Evolutionary conservation across 1,284 basidiomycete genomes (phyloP).

Genomic region (Sanghuangporus sanghuang): DNA sequence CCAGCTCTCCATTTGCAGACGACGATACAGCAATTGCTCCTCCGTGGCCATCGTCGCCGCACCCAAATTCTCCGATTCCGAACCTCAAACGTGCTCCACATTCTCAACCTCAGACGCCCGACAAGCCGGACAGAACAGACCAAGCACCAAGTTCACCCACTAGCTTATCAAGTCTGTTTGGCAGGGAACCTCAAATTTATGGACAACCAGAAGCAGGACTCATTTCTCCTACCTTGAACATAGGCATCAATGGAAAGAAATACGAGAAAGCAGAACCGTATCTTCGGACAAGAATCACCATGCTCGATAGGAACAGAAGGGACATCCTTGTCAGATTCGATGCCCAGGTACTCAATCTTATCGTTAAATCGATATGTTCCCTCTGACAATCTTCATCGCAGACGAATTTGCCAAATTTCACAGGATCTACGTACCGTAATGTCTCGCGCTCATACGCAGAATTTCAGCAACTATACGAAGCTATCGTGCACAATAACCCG

Average conservation of each 20-base stretch:
- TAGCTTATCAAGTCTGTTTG: slow-evolving; percentile 53
- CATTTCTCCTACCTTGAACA: slow-evolving; percentile 63
- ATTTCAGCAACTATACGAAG: slow-evolving; percentile 88
- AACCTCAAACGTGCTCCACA: slow-evolving; percentile 33
- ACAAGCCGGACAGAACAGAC: background rate
- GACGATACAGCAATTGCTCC: slow-evolving; percentile 28
- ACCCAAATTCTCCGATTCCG: slow-evolving; percentile 35
- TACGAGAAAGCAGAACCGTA: slow-evolving; percentile 77
- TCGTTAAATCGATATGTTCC: background rate
- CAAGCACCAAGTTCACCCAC: slow-evolving; percentile 9
- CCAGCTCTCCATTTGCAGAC: slow-evolving; percentile 24
- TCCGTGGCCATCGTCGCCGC: slow-evolving; percentile 41
- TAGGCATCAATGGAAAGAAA: slow-evolving; percentile 58
- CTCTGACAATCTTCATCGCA: slow-evolving; percentile 27
- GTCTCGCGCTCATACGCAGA: slow-evolving; percentile 88
- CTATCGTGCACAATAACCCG: slow-evolving; percentile 77
- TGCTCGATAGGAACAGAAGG: slow-evolving; percentile 86
- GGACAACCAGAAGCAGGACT: slow-evolving; percentile 77
- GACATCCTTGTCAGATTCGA: slow-evolving; percentile 91
- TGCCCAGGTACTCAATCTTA: slow-evolving; percentile 61
- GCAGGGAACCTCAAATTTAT: slow-evolving; percentile 76
- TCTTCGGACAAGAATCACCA: slow-evolving; percentile 82
- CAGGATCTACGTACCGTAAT: slow-evolving; percentile 83
- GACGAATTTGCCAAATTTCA: slow-evolving; percentile 92
- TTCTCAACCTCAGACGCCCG: slow-evolving; percentile 41